A percentile compares a stretch with the other conserved stretches of the same genome.
phyloP scores from a whole-genome alignment of 805 yeast genomes.

The Lipomyces starkeyi region DNA sequence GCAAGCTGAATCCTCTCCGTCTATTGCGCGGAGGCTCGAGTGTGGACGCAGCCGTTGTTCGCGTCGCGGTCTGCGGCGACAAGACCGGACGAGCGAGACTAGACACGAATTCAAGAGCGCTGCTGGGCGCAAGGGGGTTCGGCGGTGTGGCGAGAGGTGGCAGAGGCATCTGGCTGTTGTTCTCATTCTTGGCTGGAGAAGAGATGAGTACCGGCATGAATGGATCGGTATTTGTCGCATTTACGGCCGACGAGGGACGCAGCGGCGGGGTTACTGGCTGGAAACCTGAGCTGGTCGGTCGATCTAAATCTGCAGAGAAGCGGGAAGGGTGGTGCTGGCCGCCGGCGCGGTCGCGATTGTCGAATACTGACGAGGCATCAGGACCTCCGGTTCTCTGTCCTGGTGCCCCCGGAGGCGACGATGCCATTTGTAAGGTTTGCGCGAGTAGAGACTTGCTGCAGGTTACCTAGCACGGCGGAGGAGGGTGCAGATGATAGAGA shows the following conservation, averaged over 20 bases:
- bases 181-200: background rate
- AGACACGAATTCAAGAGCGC: background rate
- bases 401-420: background rate
- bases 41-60: background rate
- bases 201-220: background rate
- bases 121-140: background rate
- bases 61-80: background rate
- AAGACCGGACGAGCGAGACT: background rate
- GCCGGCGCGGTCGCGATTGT: background rate
- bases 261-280: background rate
- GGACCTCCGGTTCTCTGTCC: background rate
- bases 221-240: background rate
- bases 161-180: background rate
- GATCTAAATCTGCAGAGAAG: background rate
- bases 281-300: background rate
- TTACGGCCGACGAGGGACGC: background rate
- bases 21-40: constrained; percentile 1
- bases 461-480: too few species aligned
- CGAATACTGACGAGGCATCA: background rate
- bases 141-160: background rate
- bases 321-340: background rate
- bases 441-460: background rate
- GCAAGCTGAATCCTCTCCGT: constrained; percentile 64
- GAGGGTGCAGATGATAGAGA: too few species aligned
- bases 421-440: background rate